Base-by-base conservation (phyloP, 805 yeast species). In the Barnettozyma siamensis region DNA sequence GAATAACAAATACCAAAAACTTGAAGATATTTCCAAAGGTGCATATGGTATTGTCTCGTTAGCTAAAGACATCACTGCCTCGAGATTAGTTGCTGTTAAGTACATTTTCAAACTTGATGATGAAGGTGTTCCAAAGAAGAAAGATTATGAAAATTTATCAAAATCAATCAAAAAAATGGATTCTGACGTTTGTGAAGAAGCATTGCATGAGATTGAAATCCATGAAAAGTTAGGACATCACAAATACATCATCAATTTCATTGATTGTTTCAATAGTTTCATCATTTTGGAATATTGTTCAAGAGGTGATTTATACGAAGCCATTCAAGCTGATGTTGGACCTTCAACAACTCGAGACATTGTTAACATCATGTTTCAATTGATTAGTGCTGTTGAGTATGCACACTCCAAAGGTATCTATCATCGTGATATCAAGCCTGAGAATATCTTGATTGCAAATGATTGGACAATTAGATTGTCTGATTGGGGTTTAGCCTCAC, bases 41-140 rank as follows among this genome's bases (percentile, higher is more conserved):
- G 87, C 97, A 0, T 91, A 87, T 62, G 98, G 98, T 38, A 75
- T 84, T 35, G 98, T 91, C 8, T 80, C 94, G 2, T 70, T 91
- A 20, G 97, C 96, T 9, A 80, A 78, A 53, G 96, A 91, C 60
- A 51, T 62, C 4, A 34, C 37, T 13, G 24, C 31, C 11, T 18
- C 49, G 52, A 18, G 69, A 41, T 63, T 84, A 36, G 94, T 85
- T 23, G 98, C 97, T 3, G 78, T 91, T 46, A 89, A 91, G 64
- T 86, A 85, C 58, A 82, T 88, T 41, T 81, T 78, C 51, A 82
- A 85, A 17, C 55, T 73, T 19, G 75, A 74, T 36, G 70, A 65
- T 38, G 60, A 58, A 11, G 47, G 53, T 5, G 58, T 58, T 17
- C 54, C 59, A 8, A 55, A 55, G 45, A 44, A 46, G 18, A 55